Conservation (phyloP, 768 basidiomycete species). For the Cantharellus cinnabarinus region DNA sequence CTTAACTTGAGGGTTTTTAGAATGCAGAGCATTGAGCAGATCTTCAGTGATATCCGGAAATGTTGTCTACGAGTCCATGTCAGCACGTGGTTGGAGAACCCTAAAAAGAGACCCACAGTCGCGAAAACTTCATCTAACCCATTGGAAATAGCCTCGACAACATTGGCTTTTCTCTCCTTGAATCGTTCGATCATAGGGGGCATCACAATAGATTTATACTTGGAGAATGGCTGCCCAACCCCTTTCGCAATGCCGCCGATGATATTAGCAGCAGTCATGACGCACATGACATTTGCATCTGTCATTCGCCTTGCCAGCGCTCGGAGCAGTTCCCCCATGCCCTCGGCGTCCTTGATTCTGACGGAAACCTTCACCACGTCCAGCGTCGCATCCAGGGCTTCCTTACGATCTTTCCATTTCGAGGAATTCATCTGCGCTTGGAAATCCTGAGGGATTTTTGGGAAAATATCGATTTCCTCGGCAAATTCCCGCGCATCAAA, state of each 20-base stretch:
- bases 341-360: conserved; percentile 60
- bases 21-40: conserved; percentile 49
- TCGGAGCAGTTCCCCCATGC: conserved; percentile 54
- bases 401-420: conserved; percentile 97
- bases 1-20: conserved; percentile 94
- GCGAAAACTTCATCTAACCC: conserved; percentile 78
- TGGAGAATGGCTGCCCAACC: conserved; percentile 50
- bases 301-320: conserved; percentile 65
- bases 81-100: conserved; percentile 2
- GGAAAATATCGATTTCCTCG: conserved; percentile 60
- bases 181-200: conserved; percentile 66
- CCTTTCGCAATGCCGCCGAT: conserved; percentile 75
- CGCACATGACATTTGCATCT: conserved; percentile 92
- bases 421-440: conserved; percentile 61
- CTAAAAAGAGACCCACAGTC: conserved; percentile 33
- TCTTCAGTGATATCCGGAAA: conserved; percentile 71
- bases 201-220: conserved; percentile 50
- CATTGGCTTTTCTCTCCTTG: conserved; percentile 84
- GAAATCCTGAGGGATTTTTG: conserved; percentile 56
- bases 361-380: conserved; percentile 47
- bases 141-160: conserved; percentile 71
- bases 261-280: conserved; percentile 68
- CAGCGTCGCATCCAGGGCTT: conserved; percentile 67
- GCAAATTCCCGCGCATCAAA: conserved; percentile 51
- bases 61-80: conserved; percentile 32